These are phyloP conservation scores for Hyphodiscus hymeniophilus DNA, from an alignment of 495 filamentous ascomycete species.

Conservation along the genomic window DNA sequence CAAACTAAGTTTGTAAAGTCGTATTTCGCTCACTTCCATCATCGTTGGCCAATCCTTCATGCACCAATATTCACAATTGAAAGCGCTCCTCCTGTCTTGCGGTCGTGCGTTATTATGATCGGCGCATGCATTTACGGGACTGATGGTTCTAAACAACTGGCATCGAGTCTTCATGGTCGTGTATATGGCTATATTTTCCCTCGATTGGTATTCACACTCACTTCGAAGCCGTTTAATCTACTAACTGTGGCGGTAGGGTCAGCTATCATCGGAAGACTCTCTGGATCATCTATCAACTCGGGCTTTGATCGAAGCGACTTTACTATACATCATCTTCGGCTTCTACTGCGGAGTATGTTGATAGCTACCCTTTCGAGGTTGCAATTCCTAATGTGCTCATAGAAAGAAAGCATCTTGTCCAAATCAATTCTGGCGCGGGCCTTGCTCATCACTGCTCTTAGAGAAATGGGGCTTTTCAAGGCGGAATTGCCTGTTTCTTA, in stretches of 20 bases:
- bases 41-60: constrained; percentile 18
- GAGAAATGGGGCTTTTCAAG: constrained; percentile 19
- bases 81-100: not conserved
- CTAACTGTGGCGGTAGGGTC: constrained; percentile 3
- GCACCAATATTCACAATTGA: constrained; percentile 7
- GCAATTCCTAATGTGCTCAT: not conserved
- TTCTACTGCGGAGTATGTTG: constrained; percentile 18
- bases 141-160: constrained; percentile 7
- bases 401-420: constrained; percentile 11
- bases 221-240: not conserved
- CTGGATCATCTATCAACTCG: constrained; percentile 4
- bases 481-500: constrained; percentile 8
- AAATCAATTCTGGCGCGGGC: constrained; percentile 5
- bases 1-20: constrained; percentile 4
- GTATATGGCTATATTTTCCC: constrained; percentile 2
- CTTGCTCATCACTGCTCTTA: constrained; percentile 13
- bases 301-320: constrained; percentile 10
- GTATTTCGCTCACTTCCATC: constrained; percentile 17
- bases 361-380: not conserved
- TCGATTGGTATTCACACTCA: constrained; percentile 7
- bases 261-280: constrained; percentile 5
- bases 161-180: constrained; percentile 6
- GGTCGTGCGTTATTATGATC: constrained; percentile 17
- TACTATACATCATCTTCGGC: constrained; percentile 16
- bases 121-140: constrained; percentile 17